phyloP scores from a whole-genome alignment of 306 rosid species.

The Trifolium pratense region DNA sequence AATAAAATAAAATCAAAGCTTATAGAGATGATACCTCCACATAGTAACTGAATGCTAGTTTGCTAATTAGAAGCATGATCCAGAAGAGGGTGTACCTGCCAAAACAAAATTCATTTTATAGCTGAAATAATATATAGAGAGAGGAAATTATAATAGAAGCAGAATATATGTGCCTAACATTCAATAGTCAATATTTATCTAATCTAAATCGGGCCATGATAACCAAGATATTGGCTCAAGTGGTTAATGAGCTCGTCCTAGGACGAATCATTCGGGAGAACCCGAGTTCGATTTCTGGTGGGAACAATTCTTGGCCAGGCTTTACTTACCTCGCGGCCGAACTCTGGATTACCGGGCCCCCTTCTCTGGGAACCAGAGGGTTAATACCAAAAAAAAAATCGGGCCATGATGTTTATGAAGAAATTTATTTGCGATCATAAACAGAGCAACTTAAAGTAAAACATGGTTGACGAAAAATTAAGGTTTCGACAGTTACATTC shows the following conservation, averaged over 20 bases:
- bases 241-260: too few species aligned
- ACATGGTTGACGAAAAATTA: constrained; percentile 2
- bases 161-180: constrained; percentile 10
- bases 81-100: constrained; percentile 91
- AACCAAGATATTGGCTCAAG: too few species aligned
- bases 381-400: too few species aligned
- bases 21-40: constrained; percentile 74
- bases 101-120: constrained; percentile 38
- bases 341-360: too few species aligned
- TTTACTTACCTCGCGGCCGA: too few species aligned
- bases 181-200: constrained; percentile 23
- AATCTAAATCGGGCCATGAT: background rate
- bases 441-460: background rate
- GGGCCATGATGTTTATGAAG: background rate
- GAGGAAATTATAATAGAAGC: constrained; percentile 25
- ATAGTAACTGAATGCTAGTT: constrained; percentile 94
- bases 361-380: too few species aligned
- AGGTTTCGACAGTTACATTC: background rate
- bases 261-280: too few species aligned
- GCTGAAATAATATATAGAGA: constrained; percentile 22
- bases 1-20: constrained; percentile 18
- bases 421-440: constrained; percentile 4
- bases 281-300: too few species aligned
- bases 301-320: too few species aligned
- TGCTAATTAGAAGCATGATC: constrained; percentile 90